These are phyloP conservation scores for Termitomyces bulborhizus DNA, from an alignment of 768 basidiomycete genomes.

Conservation along the genomic window DNA sequence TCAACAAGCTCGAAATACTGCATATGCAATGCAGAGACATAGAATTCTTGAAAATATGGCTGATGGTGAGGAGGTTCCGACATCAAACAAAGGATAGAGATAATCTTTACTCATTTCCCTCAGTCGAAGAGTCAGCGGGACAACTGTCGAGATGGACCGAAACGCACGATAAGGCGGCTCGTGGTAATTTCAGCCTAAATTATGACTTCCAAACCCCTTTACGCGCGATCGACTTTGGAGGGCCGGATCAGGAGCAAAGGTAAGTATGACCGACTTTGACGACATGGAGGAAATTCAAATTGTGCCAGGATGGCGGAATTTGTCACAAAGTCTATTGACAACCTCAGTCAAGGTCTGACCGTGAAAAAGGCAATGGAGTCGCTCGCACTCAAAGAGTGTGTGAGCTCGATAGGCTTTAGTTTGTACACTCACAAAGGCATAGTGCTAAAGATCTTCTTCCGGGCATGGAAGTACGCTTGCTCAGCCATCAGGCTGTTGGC, in stretches of 20 bases:
- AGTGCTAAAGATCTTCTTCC: conserved; percentile 54
- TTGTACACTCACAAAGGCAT: not conserved
- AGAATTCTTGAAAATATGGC: not conserved
- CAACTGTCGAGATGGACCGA: not conserved
- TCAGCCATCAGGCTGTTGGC: conserved; percentile 73
- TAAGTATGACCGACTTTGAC: conserved; percentile 12
- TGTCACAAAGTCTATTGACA: conserved; percentile 54
- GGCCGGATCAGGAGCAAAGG: conserved; percentile 50
- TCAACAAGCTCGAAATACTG: not conserved
- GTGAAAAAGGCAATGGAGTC: conserved; percentile 47
- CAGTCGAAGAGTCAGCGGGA: not conserved
- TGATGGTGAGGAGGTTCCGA: conserved; percentile 2
- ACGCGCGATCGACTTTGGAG: conserved; percentile 48
- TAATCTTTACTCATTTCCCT: not conserved
- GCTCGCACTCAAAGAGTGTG: conserved; percentile 45
- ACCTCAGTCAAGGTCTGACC: conserved; percentile 44
- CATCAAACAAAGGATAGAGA: not conserved
- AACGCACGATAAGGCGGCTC: not conserved
- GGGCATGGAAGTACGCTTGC: conserved; percentile 61
- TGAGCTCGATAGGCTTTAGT: not conserved
- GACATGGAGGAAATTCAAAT: not conserved
- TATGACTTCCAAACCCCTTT: conserved; percentile 47
- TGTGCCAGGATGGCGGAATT: conserved; percentile 52
- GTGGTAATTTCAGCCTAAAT: conserved; percentile 36
- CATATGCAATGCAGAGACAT: conserved; percentile 1